A percentile compares a stretch with the other conserved stretches of the same genome.
phyloP scores from a whole-genome alignment of 345 rosid genomes.

The rapeseed (Brassica napus) region DNA sequence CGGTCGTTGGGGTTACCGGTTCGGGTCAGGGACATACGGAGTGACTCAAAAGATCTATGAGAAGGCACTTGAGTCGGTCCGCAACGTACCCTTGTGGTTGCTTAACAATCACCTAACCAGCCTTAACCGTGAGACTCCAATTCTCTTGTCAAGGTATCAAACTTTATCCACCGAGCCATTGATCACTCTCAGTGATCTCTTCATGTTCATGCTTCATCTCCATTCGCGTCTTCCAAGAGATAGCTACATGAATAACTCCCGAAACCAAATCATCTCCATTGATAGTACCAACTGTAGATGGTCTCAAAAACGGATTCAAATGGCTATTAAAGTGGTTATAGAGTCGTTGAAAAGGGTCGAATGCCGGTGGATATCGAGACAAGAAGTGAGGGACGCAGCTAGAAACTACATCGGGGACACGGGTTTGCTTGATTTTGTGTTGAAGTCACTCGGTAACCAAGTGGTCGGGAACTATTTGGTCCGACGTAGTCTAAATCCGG shows the following conservation, averaged over 20 bases:
- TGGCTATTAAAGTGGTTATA: constrained; percentile 79
- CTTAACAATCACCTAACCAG: constrained; percentile 49
- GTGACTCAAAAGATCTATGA: constrained; percentile 63
- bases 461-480: constrained; percentile 84
- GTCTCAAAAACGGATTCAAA: constrained; percentile 85
- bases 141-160: constrained; percentile 76
- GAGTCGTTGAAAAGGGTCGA: constrained; percentile 68
- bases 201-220: constrained; percentile 73
- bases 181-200: constrained; percentile 65
- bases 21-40: constrained; percentile 74
- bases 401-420: constrained; percentile 90
- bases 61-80: constrained; percentile 75
- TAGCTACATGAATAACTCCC: constrained; percentile 38
- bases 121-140: constrained; percentile 49
- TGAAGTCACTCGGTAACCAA: constrained; percentile 89
- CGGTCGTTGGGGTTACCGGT: constrained; percentile 82
- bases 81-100: constrained; percentile 57
- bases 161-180: constrained; percentile 56
- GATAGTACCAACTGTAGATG: constrained; percentile 68
- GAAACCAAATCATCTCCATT: constrained; percentile 42
- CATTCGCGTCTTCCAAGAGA: constrained; percentile 59
- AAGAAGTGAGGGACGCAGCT: constrained; percentile 91
- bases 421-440: constrained; percentile 81
- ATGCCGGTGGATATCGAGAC: constrained; percentile 80
- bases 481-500: constrained; percentile 86